Evolutionary conservation across 148 eudicot species (phyloP).

Genomic region (Arctostaphylos glauca): DNA sequence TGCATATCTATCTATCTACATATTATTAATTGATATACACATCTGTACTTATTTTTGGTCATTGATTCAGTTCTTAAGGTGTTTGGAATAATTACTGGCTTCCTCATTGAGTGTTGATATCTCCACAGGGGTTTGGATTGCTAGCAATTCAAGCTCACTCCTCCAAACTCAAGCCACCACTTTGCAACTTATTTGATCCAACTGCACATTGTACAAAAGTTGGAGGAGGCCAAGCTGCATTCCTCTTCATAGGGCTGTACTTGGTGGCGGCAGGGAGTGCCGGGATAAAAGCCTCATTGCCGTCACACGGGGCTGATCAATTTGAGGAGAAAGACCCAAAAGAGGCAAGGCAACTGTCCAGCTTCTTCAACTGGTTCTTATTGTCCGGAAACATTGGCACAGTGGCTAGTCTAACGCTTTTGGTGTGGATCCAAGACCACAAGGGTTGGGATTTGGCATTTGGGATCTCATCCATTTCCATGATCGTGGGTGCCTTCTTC

Average conservation of each 20-base stretch:
- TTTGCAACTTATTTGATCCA: constrained; percentile 36
- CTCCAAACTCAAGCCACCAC: constrained; percentile 33
- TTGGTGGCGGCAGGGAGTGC: constrained; percentile 28
- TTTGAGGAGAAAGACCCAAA: constrained; percentile 41
- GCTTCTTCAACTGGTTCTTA: constrained; percentile 47
- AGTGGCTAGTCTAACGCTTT: constrained; percentile 25
- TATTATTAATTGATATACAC: not conserved
- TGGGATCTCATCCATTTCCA: constrained; percentile 25
- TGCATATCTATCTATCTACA: not conserved
- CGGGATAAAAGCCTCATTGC: constrained; percentile 43
- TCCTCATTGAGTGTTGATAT: not conserved
- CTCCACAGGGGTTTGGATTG: constrained; percentile 35
- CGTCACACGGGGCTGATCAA: constrained; percentile 51
- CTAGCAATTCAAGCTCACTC: constrained; percentile 47
- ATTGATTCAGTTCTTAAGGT: not conserved
- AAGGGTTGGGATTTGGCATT: constrained; percentile 48
- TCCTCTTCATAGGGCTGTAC: constrained; percentile 31
- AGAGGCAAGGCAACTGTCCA: constrained; percentile 32
- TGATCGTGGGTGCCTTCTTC: constrained; percentile 24
- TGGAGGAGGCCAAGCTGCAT: constrained; percentile 24
- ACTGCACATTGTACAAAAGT: constrained; percentile 23
- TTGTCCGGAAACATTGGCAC: constrained; percentile 28
- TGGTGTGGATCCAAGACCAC: constrained; percentile 42
- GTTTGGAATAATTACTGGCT: not conserved
- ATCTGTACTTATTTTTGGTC: too few species aligned